phyloP scores from a whole-genome alignment of 176 grass and related monocot species.

The Avena sativa region DNA sequence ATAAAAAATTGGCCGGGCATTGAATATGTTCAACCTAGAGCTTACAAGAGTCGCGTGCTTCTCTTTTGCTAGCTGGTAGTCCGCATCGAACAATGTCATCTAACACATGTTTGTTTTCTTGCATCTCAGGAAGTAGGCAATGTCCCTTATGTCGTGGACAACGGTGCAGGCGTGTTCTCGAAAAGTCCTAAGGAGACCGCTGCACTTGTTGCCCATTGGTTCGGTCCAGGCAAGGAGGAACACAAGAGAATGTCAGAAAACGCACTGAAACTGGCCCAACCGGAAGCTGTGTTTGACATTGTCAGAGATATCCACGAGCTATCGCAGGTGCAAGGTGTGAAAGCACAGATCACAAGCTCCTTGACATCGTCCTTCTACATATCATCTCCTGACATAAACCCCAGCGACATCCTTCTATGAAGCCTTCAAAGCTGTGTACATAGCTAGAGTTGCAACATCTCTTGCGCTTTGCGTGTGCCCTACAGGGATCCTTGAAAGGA shows the following conservation, averaged over 20 bases:
- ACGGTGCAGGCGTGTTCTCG: constrained; percentile 94
- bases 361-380: constrained; percentile 76
- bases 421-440: constrained; percentile 31
- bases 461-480: constrained; percentile 23
- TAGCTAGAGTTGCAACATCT: constrained; percentile 39
- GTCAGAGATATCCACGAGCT: constrained; percentile 90
- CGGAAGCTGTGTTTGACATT: constrained; percentile 93
- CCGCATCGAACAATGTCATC: not conserved
- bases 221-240: constrained; percentile 70
- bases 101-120: constrained; percentile 23
- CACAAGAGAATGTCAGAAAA: constrained; percentile 91
- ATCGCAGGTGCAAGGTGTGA: constrained; percentile 64
- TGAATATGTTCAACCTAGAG: not conserved
- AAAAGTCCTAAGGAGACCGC: constrained; percentile 93
- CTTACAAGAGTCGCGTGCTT: not conserved
- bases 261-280: constrained; percentile 87
- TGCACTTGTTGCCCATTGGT: constrained; percentile 77
- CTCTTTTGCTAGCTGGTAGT: not conserved
- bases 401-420: constrained; percentile 47
- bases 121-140: constrained; percentile 91
- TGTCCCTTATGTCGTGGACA: constrained; percentile 95
- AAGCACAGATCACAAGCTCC: constrained; percentile 78
- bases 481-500: constrained; percentile 12
- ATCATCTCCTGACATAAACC: constrained; percentile 36
- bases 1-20: not conserved